Evolutionary conservation across 164 flowering plant genomes (phyloP), one percentile per base, ranked within the genome.

Genomic region (Litsea cubeba): DNA sequence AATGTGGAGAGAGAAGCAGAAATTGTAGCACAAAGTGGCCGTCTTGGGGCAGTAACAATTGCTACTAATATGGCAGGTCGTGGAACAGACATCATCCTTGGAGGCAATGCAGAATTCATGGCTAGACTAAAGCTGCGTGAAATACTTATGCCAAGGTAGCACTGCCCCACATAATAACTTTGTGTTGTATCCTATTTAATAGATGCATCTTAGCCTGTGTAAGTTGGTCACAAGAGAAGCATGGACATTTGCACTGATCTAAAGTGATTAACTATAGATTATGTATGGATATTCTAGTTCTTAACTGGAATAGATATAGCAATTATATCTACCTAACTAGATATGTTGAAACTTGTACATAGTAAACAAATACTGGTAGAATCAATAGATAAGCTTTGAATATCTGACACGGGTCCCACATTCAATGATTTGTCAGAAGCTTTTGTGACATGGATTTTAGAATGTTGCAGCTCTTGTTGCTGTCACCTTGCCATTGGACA

Each of bases 31-130:
- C 99, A 96, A 78, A 94, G 98, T 84, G 99, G 99, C 71, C 99
- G 99, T 69, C 83, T 91, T 69, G 93, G 92, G 46, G 97, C 98
- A 65, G 98, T 96, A 74, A 96, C 99, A 71, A 94, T 96, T 76
- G 97, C 99, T 63, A 96, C 99, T 32, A 96, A 96, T 80, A 96
- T 94, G 99, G 99, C 99, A 58, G 99, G 99, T 64, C 98, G 99
- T 81, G 99, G 99, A 62, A 94, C 99, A 63, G 99, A 96, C 81
- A 96, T 96, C 67, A 96, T 96, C 72, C 97, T 96, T 62, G 99
- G 99, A 72, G 99, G 99, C 17, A 96, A 96, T 90, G 93, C 98
- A 64, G 98, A 96, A 82, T 95, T 91, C 83, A 93, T 95, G 94
- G 97, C 97, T 69, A 87, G 97, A 71, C 76, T 95, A 82, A 95